Evolutionary conservation across 257 asterid genomes (phyloP), one percentile per base, ranked within the genome.

Genomic region (Voacanga thouarsii): DNA sequence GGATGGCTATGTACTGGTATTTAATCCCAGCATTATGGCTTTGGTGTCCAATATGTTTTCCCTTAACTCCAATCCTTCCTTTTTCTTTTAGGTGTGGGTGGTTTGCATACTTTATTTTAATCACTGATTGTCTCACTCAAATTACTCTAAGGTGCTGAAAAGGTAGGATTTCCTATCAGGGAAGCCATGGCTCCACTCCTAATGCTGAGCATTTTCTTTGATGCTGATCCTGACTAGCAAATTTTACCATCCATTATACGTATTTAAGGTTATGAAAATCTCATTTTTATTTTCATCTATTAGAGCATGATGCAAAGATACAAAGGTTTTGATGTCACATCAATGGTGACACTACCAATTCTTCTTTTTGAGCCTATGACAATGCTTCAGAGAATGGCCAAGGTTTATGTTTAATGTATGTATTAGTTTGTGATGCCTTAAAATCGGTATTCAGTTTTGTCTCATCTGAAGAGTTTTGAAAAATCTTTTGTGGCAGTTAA

Each of bases 331-430:
- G 98, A 94, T 87, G 75, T 94, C 79, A 94, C 98, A 66, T 94
- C 98, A 45, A 81, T 94, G 98, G 98, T 94, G 83, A 94, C 98
- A 37, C 96, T 94, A 61, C 97, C 98, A 43, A 97, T 94, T 75
- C 84, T 87, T 80, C 92, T 94, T 83, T 94, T 92, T 79, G 98
- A 94, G 92, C 98, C 98, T 41, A 90, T 94, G 96, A 94, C 97
- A 53, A 94, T 92, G 96, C 90, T 94, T 84, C 98, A 94, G 85
- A 94, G 91, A 89, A 89, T 92, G 95, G 98, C 98, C 37, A 97
- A 94, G 96, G 98, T 94, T 74, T 75, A 88, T 87, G 78, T 67
- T 61, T 63, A 70, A 50, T 57, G 64, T 80, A 37, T 30, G 21
- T 49, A 45, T 61, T 60, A 49, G 79, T 30, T 19, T 66, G 64